Evolutionary conservation across 2,329 filamentous ascomycete genomes (phyloP).

Genomic region (Elsinoe fawcettii): DNA sequence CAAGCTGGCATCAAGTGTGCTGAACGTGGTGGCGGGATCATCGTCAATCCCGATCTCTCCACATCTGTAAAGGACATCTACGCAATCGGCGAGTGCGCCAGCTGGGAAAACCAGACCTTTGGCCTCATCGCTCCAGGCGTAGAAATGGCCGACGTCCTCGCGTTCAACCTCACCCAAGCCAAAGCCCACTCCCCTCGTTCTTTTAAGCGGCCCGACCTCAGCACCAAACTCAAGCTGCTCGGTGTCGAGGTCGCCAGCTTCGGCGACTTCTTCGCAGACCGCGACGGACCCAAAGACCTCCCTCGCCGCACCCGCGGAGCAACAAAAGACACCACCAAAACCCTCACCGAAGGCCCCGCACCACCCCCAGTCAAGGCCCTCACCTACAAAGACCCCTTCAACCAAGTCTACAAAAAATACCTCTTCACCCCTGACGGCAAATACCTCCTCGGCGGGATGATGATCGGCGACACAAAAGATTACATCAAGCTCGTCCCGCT

Average conservation of each 20-base stretch:
- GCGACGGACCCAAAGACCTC: slow-evolving; percentile 70
- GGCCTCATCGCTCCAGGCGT: slow-evolving; percentile 83
- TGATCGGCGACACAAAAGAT: slow-evolving; percentile 88
- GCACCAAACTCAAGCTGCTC: slow-evolving; percentile 83
- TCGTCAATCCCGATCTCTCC: slow-evolving; percentile 57
- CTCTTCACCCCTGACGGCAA: slow-evolving; percentile 85
- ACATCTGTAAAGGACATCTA: slow-evolving; percentile 70
- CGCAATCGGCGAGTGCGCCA: slow-evolving; percentile 85
- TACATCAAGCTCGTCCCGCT: slow-evolving; percentile 84
- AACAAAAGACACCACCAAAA: slow-evolving; percentile 41
- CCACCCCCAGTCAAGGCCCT: slow-evolving; percentile 66
- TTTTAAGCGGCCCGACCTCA: slow-evolving; percentile 78
- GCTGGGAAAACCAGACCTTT: slow-evolving; percentile 79
- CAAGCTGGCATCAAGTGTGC: slow-evolving; percentile 64
- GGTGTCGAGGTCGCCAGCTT: slow-evolving; percentile 90
- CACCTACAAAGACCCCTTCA: slow-evolving; percentile 83
- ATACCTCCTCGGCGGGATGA: slow-evolving; percentile 89
- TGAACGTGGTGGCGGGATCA: slow-evolving; percentile 65
- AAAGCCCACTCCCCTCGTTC: slow-evolving; percentile 59
- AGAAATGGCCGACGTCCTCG: slow-evolving; percentile 86
- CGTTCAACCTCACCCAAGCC: slow-evolving; percentile 84
- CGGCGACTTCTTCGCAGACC: slow-evolving; percentile 86
- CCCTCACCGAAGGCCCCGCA: slow-evolving; percentile 47
- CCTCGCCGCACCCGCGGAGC: slow-evolving; percentile 47
- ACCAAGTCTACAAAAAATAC: slow-evolving; percentile 88